Conservation (phyloP, 2,329 filamentous ascomycete species). For the Fusarium duplospermum region DNA sequence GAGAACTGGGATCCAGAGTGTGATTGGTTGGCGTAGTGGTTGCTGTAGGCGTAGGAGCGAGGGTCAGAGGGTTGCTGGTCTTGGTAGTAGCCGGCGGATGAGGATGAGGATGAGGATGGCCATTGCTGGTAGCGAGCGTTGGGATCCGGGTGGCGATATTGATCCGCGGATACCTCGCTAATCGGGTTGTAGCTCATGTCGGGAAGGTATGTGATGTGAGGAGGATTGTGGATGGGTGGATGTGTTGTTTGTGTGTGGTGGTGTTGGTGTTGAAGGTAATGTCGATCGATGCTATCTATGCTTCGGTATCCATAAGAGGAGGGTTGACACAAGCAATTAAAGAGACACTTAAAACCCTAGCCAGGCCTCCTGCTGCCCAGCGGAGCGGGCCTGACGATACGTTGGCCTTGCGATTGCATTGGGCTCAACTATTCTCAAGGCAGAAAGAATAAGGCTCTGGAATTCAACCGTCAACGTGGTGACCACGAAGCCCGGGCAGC, state of each 20-base stretch:
- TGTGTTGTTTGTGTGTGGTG: conserved; percentile 13
- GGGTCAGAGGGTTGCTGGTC: conserved; percentile 28
- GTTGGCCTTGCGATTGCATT: neutral
- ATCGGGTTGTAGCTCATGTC: conserved; percentile 36
- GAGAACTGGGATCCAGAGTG: conserved; percentile 18
- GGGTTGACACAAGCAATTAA: conserved; percentile 37
- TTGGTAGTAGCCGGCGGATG: conserved; percentile 26
- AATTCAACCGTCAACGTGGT: neutral
- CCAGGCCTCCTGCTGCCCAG: neutral
- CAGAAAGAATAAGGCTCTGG: neutral
- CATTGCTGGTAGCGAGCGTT: conserved; percentile 32
- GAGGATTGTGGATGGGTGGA: conserved; percentile 16
- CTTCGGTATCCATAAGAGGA: conserved; percentile 40
- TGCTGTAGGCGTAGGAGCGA: conserved; percentile 32
- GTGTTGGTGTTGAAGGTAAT: conserved; percentile 25
- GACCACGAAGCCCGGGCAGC: neutral
- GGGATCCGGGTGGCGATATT: conserved; percentile 34
- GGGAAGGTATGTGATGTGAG: conserved; percentile 10
- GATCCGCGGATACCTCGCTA: conserved; percentile 28
- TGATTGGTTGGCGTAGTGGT: conserved; percentile 34
- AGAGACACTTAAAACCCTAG: conserved; percentile 8
- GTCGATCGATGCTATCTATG: conserved; percentile 28
- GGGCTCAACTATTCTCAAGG: conserved; percentile 8
- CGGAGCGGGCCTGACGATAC: neutral
- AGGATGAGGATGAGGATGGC: conserved; percentile 24